Evolutionary conservation across 140 eudicot genomes (phyloP), one percentile per base, ranked within the genome.

Genomic region (Erigeron philadelphicus): DNA sequence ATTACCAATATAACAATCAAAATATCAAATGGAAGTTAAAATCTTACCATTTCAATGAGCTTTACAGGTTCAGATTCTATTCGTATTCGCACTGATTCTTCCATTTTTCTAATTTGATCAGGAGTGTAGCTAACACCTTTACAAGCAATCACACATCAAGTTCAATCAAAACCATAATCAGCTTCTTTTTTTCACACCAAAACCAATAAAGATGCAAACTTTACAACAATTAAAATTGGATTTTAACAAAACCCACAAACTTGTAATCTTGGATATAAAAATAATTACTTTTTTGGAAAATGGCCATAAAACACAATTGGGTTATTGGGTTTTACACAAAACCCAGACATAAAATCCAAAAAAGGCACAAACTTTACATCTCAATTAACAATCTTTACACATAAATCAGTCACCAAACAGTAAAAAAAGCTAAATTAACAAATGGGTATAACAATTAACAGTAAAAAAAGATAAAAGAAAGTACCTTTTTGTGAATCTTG

Each of bases 71-170:
- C 83, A 65, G 88, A 73, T 63, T 78, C 88, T 73, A 74, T 83
- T 56, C 95, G 77, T 64, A 90, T 83, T 70, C 66, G 72, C 66
- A 75, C 76, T 6, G 95, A 83, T 57, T 90, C 97, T 80, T 90
- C 93, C 95, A 87, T 90, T 61, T 66, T 87, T 76, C 70, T 83
- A 56, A 85, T 79, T 73, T 90, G 90, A 73, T 81, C 84, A 45
- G 86, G 80, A 4, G 88, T 75, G 76, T 90, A 87, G 76, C 73
- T 81, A 76, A 71, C 75, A 65, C 71, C 93, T 70, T 41, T 85
- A 72, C 40, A 73, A 45, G 74, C 63, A 75, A 8, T 50, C 44
- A 83, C 38, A 75, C 75, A 57, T 48, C 44, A 67, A 48, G n/a
- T 2, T 47, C 43, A 75, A 16, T 19, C 52, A 61, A 72, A 72